A percentile compares a stretch with the other conserved stretches of the same genome.
Evolutionary conservation across 768 basidiomycete species (phyloP).

Genomic region (Phaffia tasmanica): DNA sequence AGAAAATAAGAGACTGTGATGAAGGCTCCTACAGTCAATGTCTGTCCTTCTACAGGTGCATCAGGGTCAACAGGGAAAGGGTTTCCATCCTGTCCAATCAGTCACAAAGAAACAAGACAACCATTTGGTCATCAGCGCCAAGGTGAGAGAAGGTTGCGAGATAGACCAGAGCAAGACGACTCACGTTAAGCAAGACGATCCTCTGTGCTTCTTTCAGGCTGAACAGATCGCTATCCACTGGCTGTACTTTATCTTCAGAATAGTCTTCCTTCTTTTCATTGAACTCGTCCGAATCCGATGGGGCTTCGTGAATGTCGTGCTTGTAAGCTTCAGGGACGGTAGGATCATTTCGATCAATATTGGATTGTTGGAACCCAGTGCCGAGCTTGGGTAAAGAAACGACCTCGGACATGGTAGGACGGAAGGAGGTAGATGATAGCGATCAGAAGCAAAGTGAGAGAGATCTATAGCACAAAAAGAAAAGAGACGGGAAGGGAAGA

Average conservation of each 20-base stretch:
- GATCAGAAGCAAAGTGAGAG: too few relatives aligned
- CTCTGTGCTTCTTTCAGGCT: background rate
- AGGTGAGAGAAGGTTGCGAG: background rate
- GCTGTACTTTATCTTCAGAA: background rate
- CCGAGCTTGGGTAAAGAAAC: background rate
- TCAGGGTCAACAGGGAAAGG: constrained; percentile 51
- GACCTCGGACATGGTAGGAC: constrained; percentile 2
- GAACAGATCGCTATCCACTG: background rate
- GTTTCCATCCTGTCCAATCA: constrained; percentile 24
- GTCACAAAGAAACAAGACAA: background rate
- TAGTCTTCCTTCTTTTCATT: constrained; percentile 5
- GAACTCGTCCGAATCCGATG: background rate
- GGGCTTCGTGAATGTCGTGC: background rate
- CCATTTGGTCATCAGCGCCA: background rate
- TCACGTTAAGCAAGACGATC: background rate
- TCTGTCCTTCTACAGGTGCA: constrained; percentile 45
- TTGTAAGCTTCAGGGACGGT: background rate
- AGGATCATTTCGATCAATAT: constrained; percentile 1
- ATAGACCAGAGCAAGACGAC: background rate
- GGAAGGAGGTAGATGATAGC: too few relatives aligned
- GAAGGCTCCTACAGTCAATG: constrained; percentile 40
- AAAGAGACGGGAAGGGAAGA: too few relatives aligned
- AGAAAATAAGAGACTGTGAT: constrained; percentile 24
- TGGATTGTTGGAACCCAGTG: background rate
- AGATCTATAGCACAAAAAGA: too few relatives aligned